These are phyloP conservation scores for Aegle marmelos DNA, from an alignment of 345 rosid genomes.

Conservation along the genomic window DNA sequence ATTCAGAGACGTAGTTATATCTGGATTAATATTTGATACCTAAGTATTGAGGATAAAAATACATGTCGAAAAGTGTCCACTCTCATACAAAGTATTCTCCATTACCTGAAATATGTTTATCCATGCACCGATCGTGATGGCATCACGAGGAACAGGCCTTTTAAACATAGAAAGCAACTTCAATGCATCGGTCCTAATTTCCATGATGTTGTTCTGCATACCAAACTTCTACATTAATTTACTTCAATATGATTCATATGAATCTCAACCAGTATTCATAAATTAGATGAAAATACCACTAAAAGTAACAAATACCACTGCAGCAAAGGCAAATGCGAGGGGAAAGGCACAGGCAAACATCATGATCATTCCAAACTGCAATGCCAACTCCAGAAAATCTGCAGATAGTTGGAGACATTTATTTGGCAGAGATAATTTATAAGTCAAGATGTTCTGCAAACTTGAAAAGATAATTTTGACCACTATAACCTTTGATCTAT, in stretches of 20 bases:
- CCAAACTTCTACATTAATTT: constrained; percentile 16
- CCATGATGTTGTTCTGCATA: constrained; percentile 68
- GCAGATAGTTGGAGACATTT: constrained; percentile 15
- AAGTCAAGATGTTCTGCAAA: not conserved
- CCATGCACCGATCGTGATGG: constrained; percentile 94
- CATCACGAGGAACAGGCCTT: constrained; percentile 83
- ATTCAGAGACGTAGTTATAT: constrained; percentile 5
- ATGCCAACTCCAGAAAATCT: constrained; percentile 80
- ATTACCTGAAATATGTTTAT: constrained; percentile 88
- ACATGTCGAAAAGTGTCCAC: not conserved
- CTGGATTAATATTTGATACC: not conserved
- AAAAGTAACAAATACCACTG: constrained; percentile 45
- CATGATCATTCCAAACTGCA: constrained; percentile 97
- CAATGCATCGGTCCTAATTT: constrained; percentile 83
- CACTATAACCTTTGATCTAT: not conserved
- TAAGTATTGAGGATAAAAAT: not conserved
- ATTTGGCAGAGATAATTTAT: not conserved
- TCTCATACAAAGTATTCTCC: not conserved
- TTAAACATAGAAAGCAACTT: constrained; percentile 68
- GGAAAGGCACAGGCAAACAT: constrained; percentile 99
- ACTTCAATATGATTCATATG: not conserved
- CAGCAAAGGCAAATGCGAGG: constrained; percentile 72
- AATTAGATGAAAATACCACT: not conserved
- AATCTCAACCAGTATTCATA: not conserved
- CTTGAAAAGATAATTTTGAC: not conserved